phyloP scores from a whole-genome alignment of 352 stramenopile species.

The Globisporangium uncinulatum region DNA sequence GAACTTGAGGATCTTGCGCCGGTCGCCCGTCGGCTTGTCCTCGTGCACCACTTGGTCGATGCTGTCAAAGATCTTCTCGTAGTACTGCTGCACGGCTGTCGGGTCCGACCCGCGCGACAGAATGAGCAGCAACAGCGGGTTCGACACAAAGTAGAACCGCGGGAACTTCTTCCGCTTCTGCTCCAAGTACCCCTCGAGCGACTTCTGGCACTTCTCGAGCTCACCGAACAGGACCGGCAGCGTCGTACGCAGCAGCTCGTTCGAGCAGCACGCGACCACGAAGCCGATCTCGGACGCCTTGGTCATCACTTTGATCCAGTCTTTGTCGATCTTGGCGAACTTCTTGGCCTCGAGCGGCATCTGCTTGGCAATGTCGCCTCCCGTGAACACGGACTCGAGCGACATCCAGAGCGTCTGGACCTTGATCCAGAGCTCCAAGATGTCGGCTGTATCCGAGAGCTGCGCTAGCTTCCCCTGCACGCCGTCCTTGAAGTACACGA shows the following conservation, averaged over 20 bases:
- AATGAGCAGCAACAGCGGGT: slow-evolving; percentile 87
- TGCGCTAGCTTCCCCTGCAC: slow-evolving; percentile 76
- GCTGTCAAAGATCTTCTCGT: slow-evolving; percentile 85
- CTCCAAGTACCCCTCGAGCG: slow-evolving; percentile 87
- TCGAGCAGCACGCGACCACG: slow-evolving; percentile 76
- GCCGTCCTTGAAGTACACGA: slow-evolving; percentile 83
- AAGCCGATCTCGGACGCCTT: slow-evolving; percentile 74
- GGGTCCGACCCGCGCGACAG: slow-evolving; percentile 83
- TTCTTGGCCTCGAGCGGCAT: slow-evolving; percentile 91
- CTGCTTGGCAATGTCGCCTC: slow-evolving; percentile 90
- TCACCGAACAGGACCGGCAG: slow-evolving; percentile 86
- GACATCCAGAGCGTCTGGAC: slow-evolving; percentile 90
- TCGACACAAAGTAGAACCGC: slow-evolving; percentile 91
- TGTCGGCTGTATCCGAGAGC: slow-evolving; percentile 85
- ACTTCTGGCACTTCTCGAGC: slow-evolving; percentile 91
- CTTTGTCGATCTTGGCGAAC: slow-evolving; percentile 91
- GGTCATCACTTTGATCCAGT: slow-evolving; percentile 89
- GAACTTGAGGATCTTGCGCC: slow-evolving; percentile 65
- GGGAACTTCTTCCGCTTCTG: slow-evolving; percentile 90
- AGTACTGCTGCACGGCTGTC: slow-evolving; percentile 74
- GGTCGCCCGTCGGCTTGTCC: slow-evolving; percentile 21
- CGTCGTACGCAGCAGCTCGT: slow-evolving; percentile 78
- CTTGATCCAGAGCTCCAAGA: slow-evolving; percentile 88
- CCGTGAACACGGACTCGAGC: slow-evolving; percentile 90
- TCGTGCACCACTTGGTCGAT: slow-evolving; percentile 78